Base-by-base conservation (phyloP, 768 basidiomycete genomes). In the Suillus decipiens region DNA sequence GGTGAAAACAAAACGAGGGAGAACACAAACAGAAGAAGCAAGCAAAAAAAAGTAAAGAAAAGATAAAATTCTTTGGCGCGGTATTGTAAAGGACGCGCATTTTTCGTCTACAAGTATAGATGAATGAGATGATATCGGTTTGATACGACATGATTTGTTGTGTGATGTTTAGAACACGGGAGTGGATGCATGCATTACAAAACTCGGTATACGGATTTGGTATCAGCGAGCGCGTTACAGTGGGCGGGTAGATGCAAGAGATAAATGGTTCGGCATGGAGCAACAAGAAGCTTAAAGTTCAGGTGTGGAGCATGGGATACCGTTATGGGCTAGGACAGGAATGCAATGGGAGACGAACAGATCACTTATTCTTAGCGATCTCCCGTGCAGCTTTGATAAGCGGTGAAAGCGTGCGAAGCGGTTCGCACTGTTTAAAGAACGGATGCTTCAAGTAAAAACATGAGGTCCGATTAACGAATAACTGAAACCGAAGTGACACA, bases 351-450 rank as follows among this genome's bases (percentile, higher is more conserved):
- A 17, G 50, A 36, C n/a, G 22, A 48, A 12, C 6, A 24, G 56
- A 41, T 67, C 33, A 75, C 67, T 85, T 83, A 66, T 79, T 74
- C 82, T 91, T 92, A 42, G 90, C 89, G 55, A 92, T 89, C 67
- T 95, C 93, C 65, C 93, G 81, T 7, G 95, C 95, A 14, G 94
- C 93, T 74, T 95, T 96, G 82, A 96, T 96, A 45, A 96, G 78
- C 9, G 95, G 95, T 9, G 93, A 83, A 60, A 96, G 80, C 22
- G 93, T 95, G 61, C 91, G 83, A 59, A 96, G 80, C 7, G 93
- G 93, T 78, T 97, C 95, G 3, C 89, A 89, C 39, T 90, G 79
- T 74, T 87, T 88, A 81, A 96, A 96, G 81, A 96, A 96, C 3
- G 89, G 85, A 74, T 96, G 94, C 87, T 93, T 48, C 43, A 15